phyloP scores from a whole-genome alignment of 768 basidiomycete species.

The Hypsizygus marmoreus region DNA sequence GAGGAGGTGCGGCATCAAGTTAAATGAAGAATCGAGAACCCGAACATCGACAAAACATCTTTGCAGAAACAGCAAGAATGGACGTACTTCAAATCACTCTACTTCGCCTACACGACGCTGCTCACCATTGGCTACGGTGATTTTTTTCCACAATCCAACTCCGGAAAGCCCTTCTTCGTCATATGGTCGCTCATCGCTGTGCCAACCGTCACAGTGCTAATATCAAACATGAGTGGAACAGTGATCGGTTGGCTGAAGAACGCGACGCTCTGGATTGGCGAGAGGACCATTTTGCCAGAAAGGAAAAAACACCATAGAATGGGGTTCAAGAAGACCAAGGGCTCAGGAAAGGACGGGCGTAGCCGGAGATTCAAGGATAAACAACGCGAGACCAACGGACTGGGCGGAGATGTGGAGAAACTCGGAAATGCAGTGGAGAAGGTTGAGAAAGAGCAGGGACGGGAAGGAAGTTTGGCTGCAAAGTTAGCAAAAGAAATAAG shows the following conservation, averaged over 20 bases:
- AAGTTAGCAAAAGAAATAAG: slow-evolving; percentile 32
- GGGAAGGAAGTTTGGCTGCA: slow-evolving; percentile 27
- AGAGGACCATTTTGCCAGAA: slow-evolving; percentile 30
- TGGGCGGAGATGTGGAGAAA: slow-evolving; percentile 27
- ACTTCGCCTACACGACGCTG: slow-evolving; percentile 40
- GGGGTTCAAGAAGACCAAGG: slow-evolving; percentile 2
- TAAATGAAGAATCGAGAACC: neutral
- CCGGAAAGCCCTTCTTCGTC: slow-evolving; percentile 44
- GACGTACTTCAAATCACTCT: slow-evolving; percentile 40
- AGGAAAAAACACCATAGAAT: slow-evolving; percentile 17
- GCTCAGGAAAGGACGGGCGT: too few relatives aligned
- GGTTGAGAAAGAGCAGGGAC: slow-evolving; percentile 26
- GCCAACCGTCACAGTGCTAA: slow-evolving; percentile 42
- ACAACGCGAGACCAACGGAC: neutral
- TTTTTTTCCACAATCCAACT: slow-evolving; percentile 33
- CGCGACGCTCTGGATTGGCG: slow-evolving; percentile 31
- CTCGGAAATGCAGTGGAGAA: slow-evolving; percentile 38
- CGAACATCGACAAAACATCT: neutral
- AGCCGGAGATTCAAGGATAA: too few relatives aligned
- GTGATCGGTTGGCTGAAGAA: slow-evolving; percentile 41
- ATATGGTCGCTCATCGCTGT: slow-evolving; percentile 43
- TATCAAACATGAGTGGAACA: slow-evolving; percentile 51
- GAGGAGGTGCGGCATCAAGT: slow-evolving; percentile 27
- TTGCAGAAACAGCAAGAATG: slow-evolving; percentile 27
- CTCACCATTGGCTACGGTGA: slow-evolving; percentile 47